Base-by-base conservation (phyloP, 2,329 filamentous ascomycete genomes). In the Pyrenochaeta sp. region DNA sequence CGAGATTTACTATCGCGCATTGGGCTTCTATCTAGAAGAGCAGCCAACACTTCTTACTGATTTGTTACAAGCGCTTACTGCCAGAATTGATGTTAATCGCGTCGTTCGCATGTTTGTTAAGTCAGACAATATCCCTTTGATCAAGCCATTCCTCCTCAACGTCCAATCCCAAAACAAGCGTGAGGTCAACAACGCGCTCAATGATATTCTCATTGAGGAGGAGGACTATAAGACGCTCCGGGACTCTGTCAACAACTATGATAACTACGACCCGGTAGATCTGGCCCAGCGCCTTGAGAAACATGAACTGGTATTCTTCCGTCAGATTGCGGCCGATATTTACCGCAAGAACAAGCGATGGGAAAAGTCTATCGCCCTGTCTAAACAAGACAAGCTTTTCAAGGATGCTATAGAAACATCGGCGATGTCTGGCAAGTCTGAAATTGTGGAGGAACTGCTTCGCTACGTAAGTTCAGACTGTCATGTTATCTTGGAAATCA, bases 261-360 rank as follows among this genome's bases (percentile, higher is more conserved):
- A 99, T 83, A 99, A 99, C 80, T 99, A 98, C 74, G 96, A 99
- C 75, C 90, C 94, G 2, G 91, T 96, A 41, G 93, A 96, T 21
- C 86, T 99, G 56, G 96, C 95, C 2, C 86, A 90, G 74, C 90
- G 95, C 50, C 84, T 99, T 10, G 96, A 99, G 85, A 95, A 95
- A 82, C 96, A 99, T 73, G 95, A 99, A 51, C 82, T 99, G 43
- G 93, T 99, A 61, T 99, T 99, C 85, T 99, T 99, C 90, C 90
- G 95, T 72, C 95, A 99, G 79, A 97, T 99, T 72, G 95, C 95
- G 4, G 92, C 96, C 63, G 97, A 85, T 79, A 99, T 99, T 78
- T 99, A 98, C 83, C 92, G 96, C 77, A 99, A 98, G 86, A 98
- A 97, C 84, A 98, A 98, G 89, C 87, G 95, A 61, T 99, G 96